Evolutionary conservation across 495 filamentous ascomycete species (phyloP).

Genomic region (Xylaria acuta): DNA sequence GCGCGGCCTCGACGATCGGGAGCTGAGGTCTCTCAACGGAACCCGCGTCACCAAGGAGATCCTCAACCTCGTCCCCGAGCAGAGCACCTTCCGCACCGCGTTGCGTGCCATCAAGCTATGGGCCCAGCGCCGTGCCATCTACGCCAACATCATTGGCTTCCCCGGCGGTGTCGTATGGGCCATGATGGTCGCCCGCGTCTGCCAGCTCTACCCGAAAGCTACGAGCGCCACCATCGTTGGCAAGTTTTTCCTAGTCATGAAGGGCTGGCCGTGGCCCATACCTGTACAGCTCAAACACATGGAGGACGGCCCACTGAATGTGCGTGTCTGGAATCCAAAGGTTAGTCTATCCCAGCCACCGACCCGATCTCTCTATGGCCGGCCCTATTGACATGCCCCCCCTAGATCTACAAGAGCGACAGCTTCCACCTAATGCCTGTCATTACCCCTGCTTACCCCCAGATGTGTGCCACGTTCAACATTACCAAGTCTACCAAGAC

Average conservation of each 20-base stretch:
- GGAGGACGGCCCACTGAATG: slow-evolving; percentile 79
- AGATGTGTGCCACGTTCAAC: slow-evolving; percentile 96
- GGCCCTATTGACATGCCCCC: slow-evolving; percentile 23
- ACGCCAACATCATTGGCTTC: slow-evolving; percentile 94
- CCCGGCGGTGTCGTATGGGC: slow-evolving; percentile 98
- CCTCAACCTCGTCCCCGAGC: slow-evolving; percentile 83
- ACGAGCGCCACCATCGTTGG: slow-evolving; percentile 81
- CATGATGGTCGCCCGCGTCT: slow-evolving; percentile 93
- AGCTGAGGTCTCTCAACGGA: slow-evolving; percentile 88
- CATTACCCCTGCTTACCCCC: slow-evolving; percentile 94
- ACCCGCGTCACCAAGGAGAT: slow-evolving; percentile 94
- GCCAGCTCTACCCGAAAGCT: slow-evolving; percentile 95
- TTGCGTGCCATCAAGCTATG: slow-evolving; percentile 93
- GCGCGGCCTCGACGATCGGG: slow-evolving; percentile 82
- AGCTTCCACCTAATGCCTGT: slow-evolving; percentile 92
- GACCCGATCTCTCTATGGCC: background rate
- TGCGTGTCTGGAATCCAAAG: slow-evolving; percentile 94
- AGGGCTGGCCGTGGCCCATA: slow-evolving; percentile 90
- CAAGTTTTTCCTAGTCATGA: slow-evolving; percentile 94
- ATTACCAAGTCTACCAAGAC: slow-evolving; percentile 83
- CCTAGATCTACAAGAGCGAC: slow-evolving; percentile 79
- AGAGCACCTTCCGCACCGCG: slow-evolving; percentile 84
- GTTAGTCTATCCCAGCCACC: slow-evolving; percentile 49
- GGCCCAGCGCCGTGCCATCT: slow-evolving; percentile 91
- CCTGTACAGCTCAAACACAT: slow-evolving; percentile 89